Evolutionary conservation across 176 grass and related monocot genomes (phyloP).

Genomic region (Eremochloa ophiuroides): DNA sequence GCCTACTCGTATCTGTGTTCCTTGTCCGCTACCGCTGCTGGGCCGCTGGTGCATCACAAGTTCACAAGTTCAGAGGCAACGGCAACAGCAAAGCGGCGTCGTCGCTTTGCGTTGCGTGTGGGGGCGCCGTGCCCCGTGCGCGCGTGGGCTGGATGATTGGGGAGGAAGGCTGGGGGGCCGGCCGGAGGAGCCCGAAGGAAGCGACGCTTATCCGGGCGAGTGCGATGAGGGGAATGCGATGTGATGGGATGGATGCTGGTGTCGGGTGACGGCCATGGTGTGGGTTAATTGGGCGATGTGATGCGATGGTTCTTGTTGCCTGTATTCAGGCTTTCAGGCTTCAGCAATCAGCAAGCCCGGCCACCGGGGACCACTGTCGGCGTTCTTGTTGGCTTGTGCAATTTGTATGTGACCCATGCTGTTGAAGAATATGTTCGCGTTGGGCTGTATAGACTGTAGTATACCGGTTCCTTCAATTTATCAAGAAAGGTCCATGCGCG

Average conservation of each 20-base stretch:
- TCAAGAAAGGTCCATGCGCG: not conserved
- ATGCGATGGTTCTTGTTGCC: not conserved
- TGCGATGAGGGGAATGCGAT: not conserved
- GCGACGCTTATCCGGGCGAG: slow-evolving; percentile 25
- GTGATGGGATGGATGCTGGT: slow-evolving; percentile 21
- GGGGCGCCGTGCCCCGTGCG: not conserved
- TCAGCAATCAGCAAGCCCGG: not conserved
- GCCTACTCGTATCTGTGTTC: too few species aligned
- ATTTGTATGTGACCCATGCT: slow-evolving; percentile 3
- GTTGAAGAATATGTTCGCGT: slow-evolving; percentile 8
- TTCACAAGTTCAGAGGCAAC: slow-evolving; percentile 1
- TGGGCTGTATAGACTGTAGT: not conserved
- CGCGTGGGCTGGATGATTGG: slow-evolving; percentile 1
- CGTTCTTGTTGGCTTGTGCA: not conserved
- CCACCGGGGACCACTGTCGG: slow-evolving; percentile 18
- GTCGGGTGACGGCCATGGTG: not conserved
- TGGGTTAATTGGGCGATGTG: not conserved
- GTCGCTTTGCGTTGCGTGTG: slow-evolving; percentile 16
- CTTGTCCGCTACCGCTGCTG: too few species aligned
- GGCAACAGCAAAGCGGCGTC: not conserved
- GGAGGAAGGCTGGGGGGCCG: not conserved
- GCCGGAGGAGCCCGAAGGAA: not conserved
- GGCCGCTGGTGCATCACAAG: not conserved
- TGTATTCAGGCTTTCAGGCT: not conserved
- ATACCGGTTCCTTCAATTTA: not conserved